Base-by-base conservation (phyloP, 768 basidiomycete species). In the Boletus reticulatus region DNA sequence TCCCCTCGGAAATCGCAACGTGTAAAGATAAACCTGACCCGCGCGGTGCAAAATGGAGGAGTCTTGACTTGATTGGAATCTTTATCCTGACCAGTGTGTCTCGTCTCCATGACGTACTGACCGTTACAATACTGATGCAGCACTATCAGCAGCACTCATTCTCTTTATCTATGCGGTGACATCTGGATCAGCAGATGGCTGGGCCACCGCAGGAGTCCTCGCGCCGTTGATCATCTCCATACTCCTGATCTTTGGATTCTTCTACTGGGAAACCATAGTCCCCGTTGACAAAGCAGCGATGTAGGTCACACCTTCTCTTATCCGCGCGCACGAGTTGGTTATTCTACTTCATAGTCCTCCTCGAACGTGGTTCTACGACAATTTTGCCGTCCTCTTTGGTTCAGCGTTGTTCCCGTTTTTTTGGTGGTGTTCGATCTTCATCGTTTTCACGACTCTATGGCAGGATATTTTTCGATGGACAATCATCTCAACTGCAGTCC, bases 141-240 rank as follows among this genome's bases (percentile, higher is more conserved):
- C 7, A n/a, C 22, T 2, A 2, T 16, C 54, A 77, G 75, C 58
- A 24, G 67, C 75, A 22, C 55, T 76, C 48, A 63, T 77, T 45
- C 58, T 78, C 22, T 75, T 77, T 52, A 73, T 78, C 3, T 78
- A 76, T 47, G 73, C 76, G 3, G 62, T 78, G n/a, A 79, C 76
- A 0, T 73, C 75, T 32, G 81, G 79, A 20, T 76, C 84, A 7
- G 72, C 73, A 17, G 67, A 65, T 48, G 81, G 83, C 19, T 85
- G 84, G 84, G 64, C 62, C 6, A 66, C 73, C 1, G 73, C 79
- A 6, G 57, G 65, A 16, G 79, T 83, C 51, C 65, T 84, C 46
- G 71, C 67, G 6, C 76, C 80, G 1, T 67, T 85, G 38, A 62
- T 81, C 17, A 59, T 83, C 31, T 77, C 82, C 3, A 61, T 80